Evolutionary conservation across 2,329 filamentous ascomycete species (phyloP), one percentile per base, ranked within the genome.

Genomic region (Claviceps lovelessii): DNA sequence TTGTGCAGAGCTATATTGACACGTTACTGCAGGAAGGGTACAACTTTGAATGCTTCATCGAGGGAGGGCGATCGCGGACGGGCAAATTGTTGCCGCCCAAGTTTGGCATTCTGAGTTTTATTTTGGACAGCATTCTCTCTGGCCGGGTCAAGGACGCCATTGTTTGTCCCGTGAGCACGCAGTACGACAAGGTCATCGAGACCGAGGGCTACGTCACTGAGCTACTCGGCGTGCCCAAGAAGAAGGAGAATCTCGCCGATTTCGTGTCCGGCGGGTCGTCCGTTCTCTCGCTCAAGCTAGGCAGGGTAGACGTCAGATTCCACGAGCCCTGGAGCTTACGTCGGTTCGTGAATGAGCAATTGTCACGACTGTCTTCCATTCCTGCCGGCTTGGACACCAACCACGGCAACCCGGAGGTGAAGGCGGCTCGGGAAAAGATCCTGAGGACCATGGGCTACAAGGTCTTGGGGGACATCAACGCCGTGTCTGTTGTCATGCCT

Each of bases 181-280:
- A 98, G 67, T 98, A 98, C 66, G 93, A 98, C 75, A 98, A 97
- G 66, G 93, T 98, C 55, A 94, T 98, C 57, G 93, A 98, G 69
- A 95, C 94, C 0, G 90, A 95, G 69, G 93, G 90, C 5, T 98
- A 98, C 64, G 91, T 97, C 48, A 93, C 84, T 39, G 93, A 98
- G 68, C 79, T 98, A 2, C 78, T 98, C 0, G 93, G 93, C 3
- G 85, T 94, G 58, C 93, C 93, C 0, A 98, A 98, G 70, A 88
- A 88, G 64, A 95, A 95, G 66, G 93, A 98, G 66, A 96, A 95
- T 58, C 73, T 98, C 42, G 80, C 84, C 39, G 88, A 94, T 63
- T 95, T 98, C 62, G 72, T 98, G n/a, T 86, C 85, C 1, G 82
- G 88, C 33, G 79, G 79, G 4, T 94, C 90, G 0, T 95, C 88